Evolutionary conservation across 495 filamentous ascomycete genomes (phyloP).

Genomic region (Penicillium simplicissimum): DNA sequence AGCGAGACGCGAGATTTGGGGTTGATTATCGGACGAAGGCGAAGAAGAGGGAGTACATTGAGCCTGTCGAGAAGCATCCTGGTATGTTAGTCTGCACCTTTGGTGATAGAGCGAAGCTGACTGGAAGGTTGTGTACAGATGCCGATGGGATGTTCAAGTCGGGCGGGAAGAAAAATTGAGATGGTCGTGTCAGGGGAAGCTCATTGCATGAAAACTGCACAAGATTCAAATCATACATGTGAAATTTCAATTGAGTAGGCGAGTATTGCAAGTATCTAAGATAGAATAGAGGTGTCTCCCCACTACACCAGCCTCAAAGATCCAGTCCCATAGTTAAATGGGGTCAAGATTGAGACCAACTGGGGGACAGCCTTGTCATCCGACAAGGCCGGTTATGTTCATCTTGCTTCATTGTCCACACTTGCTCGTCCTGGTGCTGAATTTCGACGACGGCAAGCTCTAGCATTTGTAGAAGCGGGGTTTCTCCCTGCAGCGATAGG

Average conservation of each 20-base stretch:
- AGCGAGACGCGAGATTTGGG: conserved; percentile 67
- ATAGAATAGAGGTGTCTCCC: conserved; percentile 36
- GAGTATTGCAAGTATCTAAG: conserved; percentile 1
- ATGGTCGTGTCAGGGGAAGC: not conserved
- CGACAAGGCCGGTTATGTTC: conserved; percentile 34
- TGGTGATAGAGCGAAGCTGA: conserved; percentile 10
- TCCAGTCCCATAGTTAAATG: conserved; percentile 56
- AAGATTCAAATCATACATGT: not conserved
- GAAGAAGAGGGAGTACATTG: conserved; percentile 61
- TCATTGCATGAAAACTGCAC: not conserved
- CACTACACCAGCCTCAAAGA: conserved; percentile 43
- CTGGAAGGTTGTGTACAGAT: conserved; percentile 28
- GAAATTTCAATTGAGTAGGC: not conserved
- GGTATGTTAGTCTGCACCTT: conserved; percentile 34
- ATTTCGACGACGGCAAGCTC: conserved; percentile 63
- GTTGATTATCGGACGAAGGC: conserved; percentile 61
- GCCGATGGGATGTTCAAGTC: conserved; percentile 50
- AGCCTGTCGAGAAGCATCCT: conserved; percentile 57
- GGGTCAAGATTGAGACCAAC: conserved; percentile 47
- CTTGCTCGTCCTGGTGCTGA: conserved; percentile 56
- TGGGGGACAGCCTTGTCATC: conserved; percentile 38
- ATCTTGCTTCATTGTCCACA: conserved; percentile 71
- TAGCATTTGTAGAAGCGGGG: conserved; percentile 62
- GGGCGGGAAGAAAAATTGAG: not conserved
- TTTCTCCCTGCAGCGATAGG: conserved; percentile 7